Base-by-base conservation (phyloP, 495 filamentous ascomycete genomes). In the Lasiosphaeria hispida region DNA sequence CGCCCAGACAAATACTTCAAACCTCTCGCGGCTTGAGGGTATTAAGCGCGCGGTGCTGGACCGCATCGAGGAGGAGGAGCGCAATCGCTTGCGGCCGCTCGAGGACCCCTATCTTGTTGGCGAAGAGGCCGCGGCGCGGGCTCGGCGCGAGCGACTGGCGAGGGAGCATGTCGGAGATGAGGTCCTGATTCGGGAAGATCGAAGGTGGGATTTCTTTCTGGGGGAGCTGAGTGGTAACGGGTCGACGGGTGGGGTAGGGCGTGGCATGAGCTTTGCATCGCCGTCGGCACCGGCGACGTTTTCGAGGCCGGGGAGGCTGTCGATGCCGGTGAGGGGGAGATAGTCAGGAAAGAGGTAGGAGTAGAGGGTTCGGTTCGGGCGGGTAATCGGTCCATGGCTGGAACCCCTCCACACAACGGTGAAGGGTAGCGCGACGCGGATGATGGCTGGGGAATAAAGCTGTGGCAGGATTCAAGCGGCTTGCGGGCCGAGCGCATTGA, bases 91-190 rank as follows among this genome's bases (percentile, higher is more conserved):
- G 10, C 64, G 76, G n/a, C 77, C 76, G 19, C 71, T 78, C 18
- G 80, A 83, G 63, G 80, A 82, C 58, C 80, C 78, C 7, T 70
- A 78, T 17, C 70, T 82, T 7, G 80, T 81, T 0, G 80, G 80
- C 35, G 79, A 83, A 67, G 70, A 73, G 57, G 79, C 75, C 10
- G 79, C 80, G 15, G 67, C 68, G 15, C 56, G 63, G 48, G 79
- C 77, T 15, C 59, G 74, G 49, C 60, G 58, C 41, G 74, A 78
- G 69, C 71, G 79, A 59, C 55, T 78, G 47, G 76, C 72, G 35
- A 56, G 76, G 45, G 73, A 81, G 69, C 72, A 68, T 30, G 23
- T 30, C 35, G 76, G 72, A 1, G 73, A 78, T 10, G 74, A 76
- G 51, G 53, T 80, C 8, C 35, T 82, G 53, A 55, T 71, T 10